Percentiles rank a stretch among this genome's conserved stretches.
Evolutionary conservation across 2,329 filamentous ascomycete genomes (phyloP).

Genomic region (Teratosphaeria viscida): DNA sequence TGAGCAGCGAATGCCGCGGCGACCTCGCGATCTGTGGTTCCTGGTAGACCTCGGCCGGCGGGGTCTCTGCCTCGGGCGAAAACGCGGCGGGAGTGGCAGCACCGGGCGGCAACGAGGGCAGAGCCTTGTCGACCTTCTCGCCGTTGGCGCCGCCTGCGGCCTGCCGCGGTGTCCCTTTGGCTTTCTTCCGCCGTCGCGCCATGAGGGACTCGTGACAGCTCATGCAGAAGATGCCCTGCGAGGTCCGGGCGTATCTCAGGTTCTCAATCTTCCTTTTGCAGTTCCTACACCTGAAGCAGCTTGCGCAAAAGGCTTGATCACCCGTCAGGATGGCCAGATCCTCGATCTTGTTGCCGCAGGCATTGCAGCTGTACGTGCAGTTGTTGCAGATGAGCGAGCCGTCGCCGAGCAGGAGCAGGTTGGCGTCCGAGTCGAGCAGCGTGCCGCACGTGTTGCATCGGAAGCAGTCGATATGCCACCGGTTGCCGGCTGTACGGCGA

Average conservation of each 20-base stretch:
- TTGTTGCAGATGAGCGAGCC: slow-evolving; percentile 98
- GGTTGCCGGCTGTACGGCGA: slow-evolving; percentile 13
- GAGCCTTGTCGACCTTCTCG: slow-evolving; percentile 63
- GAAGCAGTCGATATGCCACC: slow-evolving; percentile 12
- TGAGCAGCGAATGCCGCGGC: slow-evolving; percentile 14
- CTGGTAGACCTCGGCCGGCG: slow-evolving; percentile 50
- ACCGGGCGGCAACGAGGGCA: slow-evolving; percentile 79
- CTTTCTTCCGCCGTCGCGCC: slow-evolving; percentile 81
- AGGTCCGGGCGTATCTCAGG: slow-evolving; percentile 90
- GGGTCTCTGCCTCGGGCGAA: slow-evolving; percentile 45
- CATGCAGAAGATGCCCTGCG: slow-evolving; percentile 99
- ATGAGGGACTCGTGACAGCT: slow-evolving; percentile 94
- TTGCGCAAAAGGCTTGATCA: slow-evolving; percentile 94
- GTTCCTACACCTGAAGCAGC: slow-evolving; percentile 93
- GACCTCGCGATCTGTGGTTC: slow-evolving; percentile 57
- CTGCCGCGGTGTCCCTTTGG: slow-evolving; percentile 38
- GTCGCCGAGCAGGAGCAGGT: slow-evolving; percentile 91
- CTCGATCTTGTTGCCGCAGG: slow-evolving; percentile 95
- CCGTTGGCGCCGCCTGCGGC: slow-evolving; percentile 44
- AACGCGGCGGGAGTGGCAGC: slow-evolving; percentile 55
- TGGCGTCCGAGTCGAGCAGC: slow-evolving; percentile 94
- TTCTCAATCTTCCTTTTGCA: slow-evolving; percentile 99
- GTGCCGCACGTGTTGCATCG: slow-evolving; percentile 43
- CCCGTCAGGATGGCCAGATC: slow-evolving; percentile 94
- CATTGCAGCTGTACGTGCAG: slow-evolving; percentile 97